Evolutionary conservation across 495 filamentous ascomycete species (phyloP).

Genomic region (Lasiosphaeris hirsuta): DNA sequence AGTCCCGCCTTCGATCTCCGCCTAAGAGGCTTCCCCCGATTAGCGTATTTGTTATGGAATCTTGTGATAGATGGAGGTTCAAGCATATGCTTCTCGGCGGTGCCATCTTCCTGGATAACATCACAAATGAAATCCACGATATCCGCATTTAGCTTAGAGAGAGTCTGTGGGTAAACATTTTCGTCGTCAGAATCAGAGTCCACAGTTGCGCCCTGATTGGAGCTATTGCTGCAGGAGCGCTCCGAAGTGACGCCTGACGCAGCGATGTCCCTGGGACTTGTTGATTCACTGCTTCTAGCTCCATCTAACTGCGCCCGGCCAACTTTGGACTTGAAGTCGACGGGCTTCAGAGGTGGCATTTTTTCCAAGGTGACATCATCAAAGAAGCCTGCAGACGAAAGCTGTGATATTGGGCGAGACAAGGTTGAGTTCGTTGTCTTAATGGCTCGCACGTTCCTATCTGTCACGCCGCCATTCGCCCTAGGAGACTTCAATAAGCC

Average conservation of each 20-base stretch:
- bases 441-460: conserved; percentile 33
- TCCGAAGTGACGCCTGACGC: conserved; percentile 13
- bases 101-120: conserved; percentile 49
- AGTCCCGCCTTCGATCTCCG: conserved; percentile 31
- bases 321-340: conserved; percentile 23
- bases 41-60: conserved; percentile 22
- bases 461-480: conserved; percentile 25
- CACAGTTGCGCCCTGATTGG: conserved; percentile 9
- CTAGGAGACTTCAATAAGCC: conserved; percentile 34
- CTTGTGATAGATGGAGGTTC: conserved; percentile 34
- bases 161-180: conserved; percentile 40
- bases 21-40: conserved; percentile 34
- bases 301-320: conserved; percentile 22
- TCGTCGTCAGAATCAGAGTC: conserved; percentile 38
- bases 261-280: conserved; percentile 17
- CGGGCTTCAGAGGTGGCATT: conserved; percentile 31
- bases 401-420: conserved; percentile 38
- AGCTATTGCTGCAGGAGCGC: conserved; percentile 19
- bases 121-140: conserved; percentile 52
- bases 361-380: conserved; percentile 35
- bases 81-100: conserved; percentile 44
- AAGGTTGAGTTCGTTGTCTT: conserved; percentile 35
- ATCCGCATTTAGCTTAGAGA: conserved; percentile 42
- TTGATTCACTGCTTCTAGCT: conserved; percentile 10
- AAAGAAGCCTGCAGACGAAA: conserved; percentile 33